Base-by-base conservation (phyloP, 2,329 filamentous ascomycete species). In the Biscogniauxia mediterranea region DNA sequence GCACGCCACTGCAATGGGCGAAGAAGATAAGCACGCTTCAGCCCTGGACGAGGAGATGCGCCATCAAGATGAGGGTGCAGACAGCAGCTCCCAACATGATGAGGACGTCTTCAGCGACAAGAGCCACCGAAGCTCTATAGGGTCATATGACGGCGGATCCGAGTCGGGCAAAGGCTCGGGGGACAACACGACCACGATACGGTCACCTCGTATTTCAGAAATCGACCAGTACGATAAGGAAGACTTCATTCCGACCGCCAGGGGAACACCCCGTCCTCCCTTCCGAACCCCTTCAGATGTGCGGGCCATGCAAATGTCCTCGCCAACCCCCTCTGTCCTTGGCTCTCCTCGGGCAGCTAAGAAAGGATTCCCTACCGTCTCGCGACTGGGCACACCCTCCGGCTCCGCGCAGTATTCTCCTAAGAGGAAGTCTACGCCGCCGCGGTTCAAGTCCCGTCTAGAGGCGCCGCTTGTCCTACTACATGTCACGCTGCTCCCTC, bases 401-500 rank as follows among this genome's bases (percentile, higher is more conserved):
- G 71, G 76, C 2, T 79, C 82, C 1, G 76, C 79, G 0, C 83
- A 85, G 63, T 84, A 81, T 65, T 84, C 83, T 3, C 81, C 83
- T 23, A 86, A 84, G 71, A 81, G 80, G 66, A 76, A 74, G 54
- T 74, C 74, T 4, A 88, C 86, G 5, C 83, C 86, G 1, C 79
- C 83, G 20, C 78, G 87, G 6, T 84, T 89, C 71, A 85, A 83
- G 74, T 72, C 76, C 28, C 79, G 79, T 65, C 82, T 82, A 58
- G 84, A 85, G 55, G 73, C 80, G n/a, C 91, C 91, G 2, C 81
- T 95, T 1, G 89, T 95, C 1, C 79, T 95, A 54, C 80, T 95
- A 3, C 91, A 95, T 68, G 88, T 91, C 42, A 93, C 90, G 0
- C 79, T 94, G 0, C 78, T 95, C 5, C 90, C 91, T 0, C 80